Base-by-base conservation (phyloP, 129 eudicot genomes). In the Solidago caesia region DNA sequence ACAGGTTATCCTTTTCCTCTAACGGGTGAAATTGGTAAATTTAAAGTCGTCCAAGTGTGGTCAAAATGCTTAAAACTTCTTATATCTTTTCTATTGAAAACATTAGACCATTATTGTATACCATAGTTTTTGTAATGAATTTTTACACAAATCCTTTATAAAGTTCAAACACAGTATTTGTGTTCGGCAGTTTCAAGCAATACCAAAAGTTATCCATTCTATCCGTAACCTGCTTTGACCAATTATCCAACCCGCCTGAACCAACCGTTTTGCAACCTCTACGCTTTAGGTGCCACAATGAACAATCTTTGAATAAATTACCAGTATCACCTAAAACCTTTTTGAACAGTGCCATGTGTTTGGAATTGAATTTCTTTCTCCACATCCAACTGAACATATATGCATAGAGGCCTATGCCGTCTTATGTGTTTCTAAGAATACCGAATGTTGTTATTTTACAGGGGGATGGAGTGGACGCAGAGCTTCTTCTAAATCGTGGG, bases 381-480 rank as follows among this genome's bases (percentile, higher is more conserved):
- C 59, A 58, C 69, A 61, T 73, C 70, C 51, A 63, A 48, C 71
- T 10, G 27, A 29, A 33, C 43, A 33, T 72, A 72, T 39, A 77
- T 47, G 13, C 39, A 33, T 33, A 33, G 39, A 1, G 39, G 39
- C 3, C 39, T 33, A 33, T 2, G 45, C 16, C 46, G 33, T 39
- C 67, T 69, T 26, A 7, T 47, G 7, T 48, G 39, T 41, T 65
- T 52, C 43, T 76, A 48, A 55, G 73, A 76, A 76, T 27, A 46
- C 73, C 39, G 3, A 67, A 61, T 21, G 14, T 49, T 69, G 3
- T 65, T 73, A 62, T 73, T 66, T 61, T 71, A 70, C 86, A 89
- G 97, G 87, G 70, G 52, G 82, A 84, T 77, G 84, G 83, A 41
- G 98, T 91, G 43, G 87, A 77, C 26, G 99, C 92, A 10, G 87